Conservation (phyloP, 2,329 filamentous ascomycete species). For the Fonsecaea monophora region DNA sequence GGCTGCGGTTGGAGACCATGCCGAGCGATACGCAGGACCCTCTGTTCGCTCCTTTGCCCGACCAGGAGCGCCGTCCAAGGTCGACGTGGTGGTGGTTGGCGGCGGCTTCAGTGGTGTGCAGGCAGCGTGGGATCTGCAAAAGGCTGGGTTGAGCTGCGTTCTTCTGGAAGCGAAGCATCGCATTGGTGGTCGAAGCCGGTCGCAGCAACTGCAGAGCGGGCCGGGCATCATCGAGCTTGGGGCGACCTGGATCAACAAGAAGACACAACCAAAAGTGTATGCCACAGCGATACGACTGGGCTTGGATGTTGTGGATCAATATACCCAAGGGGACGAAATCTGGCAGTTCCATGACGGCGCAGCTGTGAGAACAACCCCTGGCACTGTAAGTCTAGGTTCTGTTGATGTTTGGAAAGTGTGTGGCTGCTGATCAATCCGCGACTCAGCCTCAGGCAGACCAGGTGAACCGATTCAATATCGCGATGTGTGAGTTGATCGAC, state of each 20-base stretch:
- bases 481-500: conserved; percentile 19
- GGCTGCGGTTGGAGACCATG: conserved; percentile 38
- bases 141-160: conserved; percentile 48
- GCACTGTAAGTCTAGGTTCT: conserved; percentile 11
- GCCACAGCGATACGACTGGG: conserved; percentile 44
- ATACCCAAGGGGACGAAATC: conserved; percentile 53
- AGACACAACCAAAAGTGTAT: conserved; percentile 57
- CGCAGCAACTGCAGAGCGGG: conserved; percentile 44
- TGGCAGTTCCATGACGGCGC: conserved; percentile 50
- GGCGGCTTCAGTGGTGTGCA: conserved; percentile 52
- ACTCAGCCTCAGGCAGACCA: conserved; percentile 15
- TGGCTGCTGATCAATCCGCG: not conserved
- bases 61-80: conserved; percentile 23
- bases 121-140: conserved; percentile 47
- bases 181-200: conserved; percentile 61
- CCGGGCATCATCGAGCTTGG: conserved; percentile 57
- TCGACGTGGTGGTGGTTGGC: conserved; percentile 53
- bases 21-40: conserved; percentile 15
- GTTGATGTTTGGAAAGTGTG: not conserved
- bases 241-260: conserved; percentile 67
- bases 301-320: conserved; percentile 56
- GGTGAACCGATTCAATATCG: conserved; percentile 16
- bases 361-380: conserved; percentile 18
- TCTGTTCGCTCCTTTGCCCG: conserved; percentile 8
- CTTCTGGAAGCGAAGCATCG: conserved; percentile 59